phyloP scores from a whole-genome alignment of 2,329 filamentous ascomycete species.

The Oidium heveae region DNA sequence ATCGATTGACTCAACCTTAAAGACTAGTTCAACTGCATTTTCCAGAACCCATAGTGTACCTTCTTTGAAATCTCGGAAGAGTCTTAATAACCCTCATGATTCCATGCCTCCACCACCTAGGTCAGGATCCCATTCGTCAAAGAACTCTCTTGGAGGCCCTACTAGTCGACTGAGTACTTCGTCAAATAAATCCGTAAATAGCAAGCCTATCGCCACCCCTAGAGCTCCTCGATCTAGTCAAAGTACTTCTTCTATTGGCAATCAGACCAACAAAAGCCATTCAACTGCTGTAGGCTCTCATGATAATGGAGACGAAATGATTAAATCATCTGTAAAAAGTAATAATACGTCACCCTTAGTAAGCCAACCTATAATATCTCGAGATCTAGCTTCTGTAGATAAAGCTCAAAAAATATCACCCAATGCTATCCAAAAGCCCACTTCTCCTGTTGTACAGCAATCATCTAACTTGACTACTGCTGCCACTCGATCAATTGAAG shows the following conservation, averaged over 20 bases:
- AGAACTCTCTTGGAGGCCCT: background rate
- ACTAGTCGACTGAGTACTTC: background rate
- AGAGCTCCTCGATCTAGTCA: background rate
- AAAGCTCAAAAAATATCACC: constrained; percentile 6
- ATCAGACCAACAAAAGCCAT: background rate
- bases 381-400: constrained; percentile 5
- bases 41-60: background rate
- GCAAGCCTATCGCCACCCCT: background rate
- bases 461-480: constrained; percentile 8
- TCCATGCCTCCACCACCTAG: constrained; percentile 40
- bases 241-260: background rate
- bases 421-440: constrained; percentile 6
- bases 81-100: constrained; percentile 21
- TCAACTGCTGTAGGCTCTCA: constrained; percentile 2
- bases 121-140: background rate
- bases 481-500: constrained; percentile 42
- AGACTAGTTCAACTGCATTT: constrained; percentile 11
- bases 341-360: constrained; percentile 17
- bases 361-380: constrained; percentile 9
- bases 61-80: constrained; percentile 18
- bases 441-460: constrained; percentile 7
- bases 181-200: background rate
- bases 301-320: constrained; percentile 9
- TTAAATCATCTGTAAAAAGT: constrained; percentile 23
- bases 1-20: constrained; percentile 37